These are phyloP conservation scores for Schizochytrium sp. DNA, from an alignment of 108 stramenopile genomes.

Conservation along the genomic window DNA sequence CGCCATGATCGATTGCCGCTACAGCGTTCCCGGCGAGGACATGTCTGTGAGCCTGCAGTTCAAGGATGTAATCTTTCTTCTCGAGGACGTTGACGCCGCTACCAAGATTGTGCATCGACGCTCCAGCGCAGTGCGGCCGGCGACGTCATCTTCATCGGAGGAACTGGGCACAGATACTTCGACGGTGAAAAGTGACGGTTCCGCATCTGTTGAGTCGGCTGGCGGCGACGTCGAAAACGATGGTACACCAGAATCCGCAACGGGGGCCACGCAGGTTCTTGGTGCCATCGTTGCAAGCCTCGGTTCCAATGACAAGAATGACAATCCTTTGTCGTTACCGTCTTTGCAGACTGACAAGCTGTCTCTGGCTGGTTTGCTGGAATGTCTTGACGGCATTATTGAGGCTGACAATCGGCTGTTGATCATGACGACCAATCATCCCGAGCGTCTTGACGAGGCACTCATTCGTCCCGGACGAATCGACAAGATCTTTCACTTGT, in stretches of 20 bases:
- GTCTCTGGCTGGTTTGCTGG: conserved; percentile 50
- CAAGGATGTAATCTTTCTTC: conserved; percentile 63
- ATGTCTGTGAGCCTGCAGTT: conserved; percentile 35
- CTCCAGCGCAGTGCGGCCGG: neutral
- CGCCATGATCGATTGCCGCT: conserved; percentile 60
- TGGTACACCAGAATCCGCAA: no score
- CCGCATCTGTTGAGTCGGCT: neutral
- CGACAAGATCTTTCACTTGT: conserved; percentile 55
- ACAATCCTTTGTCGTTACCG: neutral
- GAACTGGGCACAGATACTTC: neutral
- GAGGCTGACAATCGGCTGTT: conserved; percentile 66
- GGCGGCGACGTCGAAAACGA: neutral
- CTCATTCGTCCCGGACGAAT: conserved; percentile 70
- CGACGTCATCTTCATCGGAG: neutral
- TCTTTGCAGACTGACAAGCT: no score
- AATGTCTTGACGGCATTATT: conserved; percentile 69
- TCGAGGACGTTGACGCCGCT: conserved; percentile 73
- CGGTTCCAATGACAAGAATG: neutral
- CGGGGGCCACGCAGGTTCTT: neutral
- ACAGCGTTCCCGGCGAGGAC: conserved; percentile 38
- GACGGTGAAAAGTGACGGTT: neutral
- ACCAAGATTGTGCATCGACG: conserved; percentile 53
- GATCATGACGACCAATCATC: conserved; percentile 70
- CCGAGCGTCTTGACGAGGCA: conserved; percentile 65
- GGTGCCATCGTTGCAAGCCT: conserved; percentile 25